A percentile compares a stretch with the other conserved stretches of the same genome.
Conservation (phyloP, 2,329 filamentous ascomycete species). For the Epichloe uncinata region DNA sequence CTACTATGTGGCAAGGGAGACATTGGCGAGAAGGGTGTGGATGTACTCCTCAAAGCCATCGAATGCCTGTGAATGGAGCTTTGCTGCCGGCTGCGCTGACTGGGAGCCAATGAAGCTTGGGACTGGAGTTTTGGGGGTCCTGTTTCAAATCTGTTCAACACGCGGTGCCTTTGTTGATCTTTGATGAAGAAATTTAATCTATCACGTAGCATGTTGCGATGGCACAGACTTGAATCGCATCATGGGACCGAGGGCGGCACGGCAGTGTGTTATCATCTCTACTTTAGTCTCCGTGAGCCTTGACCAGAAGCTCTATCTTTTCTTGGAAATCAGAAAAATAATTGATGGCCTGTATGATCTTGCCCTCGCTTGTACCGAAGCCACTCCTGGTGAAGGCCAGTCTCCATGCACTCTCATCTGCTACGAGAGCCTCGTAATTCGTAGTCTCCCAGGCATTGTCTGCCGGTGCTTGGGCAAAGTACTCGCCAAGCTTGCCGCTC, state of each 20-base stretch:
- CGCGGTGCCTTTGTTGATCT: not conserved
- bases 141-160: not conserved
- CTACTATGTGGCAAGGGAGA: slow-evolving; percentile 48
- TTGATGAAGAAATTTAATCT: not conserved
- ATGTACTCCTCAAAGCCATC: slow-evolving; percentile 48
- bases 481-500: not conserved
- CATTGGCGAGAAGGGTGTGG: slow-evolving; percentile 37
- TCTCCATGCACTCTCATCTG: slow-evolving; percentile 34
- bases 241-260: too few species aligned
- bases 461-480: slow-evolving; percentile 17
- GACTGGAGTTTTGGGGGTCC: not conserved
- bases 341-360: slow-evolving; percentile 40
- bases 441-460: slow-evolving; percentile 13
- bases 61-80: slow-evolving; percentile 34
- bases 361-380: slow-evolving; percentile 34
- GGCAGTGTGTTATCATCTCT: not conserved
- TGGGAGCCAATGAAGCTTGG: not conserved
- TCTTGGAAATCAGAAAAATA: slow-evolving; percentile 45
- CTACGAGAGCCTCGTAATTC: slow-evolving; percentile 12
- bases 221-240: too few species aligned
- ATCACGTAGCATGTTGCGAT: too few species aligned
- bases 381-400: slow-evolving; percentile 35
- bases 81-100: not conserved
- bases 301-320: slow-evolving; percentile 26
- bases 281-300: not conserved